Conservation (phyloP, 1,139 yeast genomes). For the Kodamaea sp. region DNA sequence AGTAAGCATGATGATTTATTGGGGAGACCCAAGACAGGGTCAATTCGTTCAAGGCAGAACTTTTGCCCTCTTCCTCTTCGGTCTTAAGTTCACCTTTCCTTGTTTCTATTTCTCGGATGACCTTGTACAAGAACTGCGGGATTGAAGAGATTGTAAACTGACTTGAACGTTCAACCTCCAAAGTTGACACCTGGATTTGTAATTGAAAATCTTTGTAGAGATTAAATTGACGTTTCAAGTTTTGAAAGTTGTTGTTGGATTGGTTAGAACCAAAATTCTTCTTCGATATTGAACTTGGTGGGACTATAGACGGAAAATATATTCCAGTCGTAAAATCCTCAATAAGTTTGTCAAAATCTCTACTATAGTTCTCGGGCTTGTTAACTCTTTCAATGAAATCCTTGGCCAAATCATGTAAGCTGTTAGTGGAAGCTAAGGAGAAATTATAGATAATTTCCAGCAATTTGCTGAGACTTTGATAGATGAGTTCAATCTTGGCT, state of each 20-base stretch:
- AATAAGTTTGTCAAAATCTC: constrained; percentile 30
- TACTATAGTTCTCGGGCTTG: constrained; percentile 26
- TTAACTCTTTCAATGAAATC: constrained; percentile 28
- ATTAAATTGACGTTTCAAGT: constrained; percentile 40
- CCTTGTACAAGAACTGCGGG: constrained; percentile 34
- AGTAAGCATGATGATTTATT: constrained; percentile 33
- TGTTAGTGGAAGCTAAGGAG: constrained; percentile 28
- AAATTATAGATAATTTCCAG: constrained; percentile 37
- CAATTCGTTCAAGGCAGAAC: not conserved
- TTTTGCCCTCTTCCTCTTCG: constrained; percentile 3
- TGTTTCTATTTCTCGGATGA: constrained; percentile 24
- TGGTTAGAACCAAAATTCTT: constrained; percentile 29
- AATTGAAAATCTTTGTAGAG: constrained; percentile 45
- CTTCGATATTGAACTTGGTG: constrained; percentile 27
- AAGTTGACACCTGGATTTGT: constrained; percentile 28
- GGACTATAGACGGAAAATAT: constrained; percentile 37
- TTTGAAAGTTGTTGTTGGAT: constrained; percentile 39
- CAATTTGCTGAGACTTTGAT: constrained; percentile 36
- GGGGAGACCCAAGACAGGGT: constrained; percentile 32
- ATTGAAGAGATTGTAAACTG: constrained; percentile 33
- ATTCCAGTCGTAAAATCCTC: constrained; percentile 39
- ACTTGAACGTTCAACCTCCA: constrained; percentile 12
- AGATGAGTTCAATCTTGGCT: constrained; percentile 35
- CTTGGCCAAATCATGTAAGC: constrained; percentile 30
- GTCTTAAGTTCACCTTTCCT: constrained; percentile 7